phyloP scores from a whole-genome alignment of 805 yeast genomes.

The Candida suzukii region DNA sequence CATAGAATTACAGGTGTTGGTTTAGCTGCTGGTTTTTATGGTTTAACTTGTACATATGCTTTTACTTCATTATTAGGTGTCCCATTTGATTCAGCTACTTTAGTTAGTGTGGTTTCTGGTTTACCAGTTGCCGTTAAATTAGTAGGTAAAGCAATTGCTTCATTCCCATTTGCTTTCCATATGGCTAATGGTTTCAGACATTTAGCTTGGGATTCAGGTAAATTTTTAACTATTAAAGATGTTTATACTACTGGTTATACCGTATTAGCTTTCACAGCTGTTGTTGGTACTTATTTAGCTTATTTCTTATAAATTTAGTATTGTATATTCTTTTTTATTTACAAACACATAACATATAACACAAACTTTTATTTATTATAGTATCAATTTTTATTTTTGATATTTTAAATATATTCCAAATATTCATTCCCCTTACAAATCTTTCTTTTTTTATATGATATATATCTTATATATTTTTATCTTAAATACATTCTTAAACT shows the following conservation, averaged over 20 bases:
- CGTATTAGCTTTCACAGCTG: conserved; percentile 60
- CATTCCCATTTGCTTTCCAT: conserved; percentile 87
- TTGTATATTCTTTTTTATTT: no score
- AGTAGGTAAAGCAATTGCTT: conserved; percentile 59
- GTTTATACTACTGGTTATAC: conserved; percentile 89
- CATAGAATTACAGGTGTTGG: conserved; percentile 89
- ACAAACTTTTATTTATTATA: no score
- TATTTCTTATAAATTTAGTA: conserved; percentile 27
- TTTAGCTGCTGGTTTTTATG: conserved; percentile 74
- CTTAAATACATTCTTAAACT: no score
- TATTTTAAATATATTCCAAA: no score
- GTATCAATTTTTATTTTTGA: no score
- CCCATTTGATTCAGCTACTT: conserved; percentile 43
- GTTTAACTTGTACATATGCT: conserved; percentile 69
- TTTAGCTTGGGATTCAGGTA: conserved; percentile 86
- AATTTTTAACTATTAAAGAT: conserved; percentile 72
- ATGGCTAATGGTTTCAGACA: conserved; percentile 86
- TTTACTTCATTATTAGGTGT: conserved; percentile 58
- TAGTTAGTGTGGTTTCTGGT: conserved; percentile 50
- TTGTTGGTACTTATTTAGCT: conserved; percentile 52
- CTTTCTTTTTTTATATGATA: no score
- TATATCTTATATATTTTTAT: no score
- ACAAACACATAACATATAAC: no score
- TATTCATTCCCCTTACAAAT: no score
- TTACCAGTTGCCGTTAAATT: conserved; percentile 60